These are phyloP conservation scores for Aspergillus incahuasiensis DNA, from an alignment of 495 filamentous ascomycete species.

Conservation along the genomic window DNA sequence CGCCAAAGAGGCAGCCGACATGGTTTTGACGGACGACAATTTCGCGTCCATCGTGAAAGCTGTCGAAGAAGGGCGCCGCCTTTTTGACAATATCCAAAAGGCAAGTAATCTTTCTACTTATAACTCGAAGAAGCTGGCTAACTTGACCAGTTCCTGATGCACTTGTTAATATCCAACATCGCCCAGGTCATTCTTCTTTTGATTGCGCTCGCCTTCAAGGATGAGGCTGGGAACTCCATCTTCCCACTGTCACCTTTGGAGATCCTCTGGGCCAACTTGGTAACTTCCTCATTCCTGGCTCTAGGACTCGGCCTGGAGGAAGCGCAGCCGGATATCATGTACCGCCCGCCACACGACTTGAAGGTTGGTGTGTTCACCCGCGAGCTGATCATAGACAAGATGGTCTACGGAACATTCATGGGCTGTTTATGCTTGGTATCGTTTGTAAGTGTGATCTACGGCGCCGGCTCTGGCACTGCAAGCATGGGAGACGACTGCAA, in stretches of 20 bases:
- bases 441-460: constrained; percentile 67
- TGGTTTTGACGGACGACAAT: constrained; percentile 86
- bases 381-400: constrained; percentile 67
- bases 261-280: constrained; percentile 75
- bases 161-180: constrained; percentile 68
- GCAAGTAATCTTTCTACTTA: constrained; percentile 4
- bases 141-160: constrained; percentile 55
- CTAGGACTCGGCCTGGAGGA: constrained; percentile 70
- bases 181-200: constrained; percentile 69
- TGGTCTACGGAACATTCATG: constrained; percentile 68
- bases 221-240: constrained; percentile 57
- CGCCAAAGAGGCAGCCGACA: constrained; percentile 84
- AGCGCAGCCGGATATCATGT: constrained; percentile 63
- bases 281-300: constrained; percentile 70
- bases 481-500: constrained; percentile 66
- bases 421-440: constrained; percentile 61
- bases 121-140: neutral
- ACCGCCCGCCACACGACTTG: constrained; percentile 63
- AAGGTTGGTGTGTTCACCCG: constrained; percentile 65
- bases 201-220: constrained; percentile 68
- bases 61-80: constrained; percentile 65
- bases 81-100: constrained; percentile 82
- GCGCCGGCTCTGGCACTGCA: constrained; percentile 51
- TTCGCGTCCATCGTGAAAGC: constrained; percentile 73
- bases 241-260: constrained; percentile 72